Percentiles rank a stretch among this genome's conserved stretches.
phyloP scores from a whole-genome alignment of 2,329 filamentous ascomycete genomes.

The Cladorrhinum sp. region DNA sequence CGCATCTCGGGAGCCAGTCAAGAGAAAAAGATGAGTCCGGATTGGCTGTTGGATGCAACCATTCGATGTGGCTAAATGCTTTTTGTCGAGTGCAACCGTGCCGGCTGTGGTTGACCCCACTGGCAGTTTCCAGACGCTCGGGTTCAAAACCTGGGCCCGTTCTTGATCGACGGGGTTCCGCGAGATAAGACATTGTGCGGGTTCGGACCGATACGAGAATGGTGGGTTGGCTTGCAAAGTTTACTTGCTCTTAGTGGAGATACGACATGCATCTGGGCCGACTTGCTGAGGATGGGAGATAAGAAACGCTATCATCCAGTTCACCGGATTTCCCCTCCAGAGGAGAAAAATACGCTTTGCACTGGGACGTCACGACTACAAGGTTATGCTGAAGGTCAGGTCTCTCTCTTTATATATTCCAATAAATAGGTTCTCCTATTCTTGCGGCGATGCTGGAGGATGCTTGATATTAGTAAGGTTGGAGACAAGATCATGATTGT shows the following conservation, averaged over 20 bases:
- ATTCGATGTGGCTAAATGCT: background rate
- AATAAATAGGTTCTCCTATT: constrained; percentile 34
- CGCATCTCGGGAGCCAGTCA: background rate
- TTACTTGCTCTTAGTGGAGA: background rate
- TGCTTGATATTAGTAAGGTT: constrained; percentile 30
- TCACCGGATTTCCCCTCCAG: constrained; percentile 24
- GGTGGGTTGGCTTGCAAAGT: no score
- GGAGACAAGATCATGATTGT: no score
- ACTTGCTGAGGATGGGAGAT: no score
- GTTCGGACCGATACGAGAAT: no score
- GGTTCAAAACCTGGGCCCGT: background rate
- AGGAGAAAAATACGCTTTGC: constrained; percentile 32
- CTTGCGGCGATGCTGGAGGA: constrained; percentile 31
- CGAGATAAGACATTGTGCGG: background rate
- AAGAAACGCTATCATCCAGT: background rate
- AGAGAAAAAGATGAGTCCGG: background rate
- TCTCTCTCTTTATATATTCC: no score
- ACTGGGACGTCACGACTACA: constrained; percentile 14
- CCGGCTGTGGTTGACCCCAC: background rate
- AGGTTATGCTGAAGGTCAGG: constrained; percentile 17
- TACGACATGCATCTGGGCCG: no score
- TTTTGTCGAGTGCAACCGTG: background rate
- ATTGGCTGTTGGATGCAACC: background rate
- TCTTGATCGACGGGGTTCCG: background rate
- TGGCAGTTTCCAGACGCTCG: background rate